These are phyloP conservation scores for Aspergillus affinis DNA, from an alignment of 495 filamentous ascomycete genomes.

Conservation along the genomic window DNA sequence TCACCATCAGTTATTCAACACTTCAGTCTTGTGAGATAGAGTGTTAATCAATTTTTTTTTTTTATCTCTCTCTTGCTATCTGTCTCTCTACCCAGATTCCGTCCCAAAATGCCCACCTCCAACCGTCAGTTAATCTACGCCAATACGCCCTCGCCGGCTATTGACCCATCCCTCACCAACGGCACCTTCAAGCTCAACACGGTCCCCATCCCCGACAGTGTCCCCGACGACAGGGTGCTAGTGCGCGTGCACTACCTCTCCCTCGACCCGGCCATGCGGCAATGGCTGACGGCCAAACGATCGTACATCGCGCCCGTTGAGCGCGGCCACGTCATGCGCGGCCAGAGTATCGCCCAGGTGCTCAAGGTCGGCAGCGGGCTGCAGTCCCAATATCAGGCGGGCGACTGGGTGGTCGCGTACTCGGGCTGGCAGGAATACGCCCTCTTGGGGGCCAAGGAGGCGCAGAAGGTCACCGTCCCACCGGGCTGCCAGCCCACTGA, in stretches of 20 bases:
- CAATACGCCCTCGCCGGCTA: conserved; percentile 38
- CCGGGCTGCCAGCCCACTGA: conserved; percentile 53
- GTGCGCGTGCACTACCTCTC: conserved; percentile 68
- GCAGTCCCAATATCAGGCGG: conserved; percentile 42
- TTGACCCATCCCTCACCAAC: conserved; percentile 38
- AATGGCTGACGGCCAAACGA: conserved; percentile 66
- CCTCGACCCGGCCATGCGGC: conserved; percentile 81
- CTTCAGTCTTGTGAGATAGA: too few species aligned
- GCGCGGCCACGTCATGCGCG: conserved; percentile 67
- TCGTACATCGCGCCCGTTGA: conserved; percentile 69
- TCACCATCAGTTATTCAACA: neutral
- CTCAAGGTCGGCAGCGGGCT: conserved; percentile 42
- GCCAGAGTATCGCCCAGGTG: conserved; percentile 55
- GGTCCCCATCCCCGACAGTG: conserved; percentile 43
- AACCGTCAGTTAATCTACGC: conserved; percentile 44
- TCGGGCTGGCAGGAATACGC: conserved; percentile 66
- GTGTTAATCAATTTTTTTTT: neutral
- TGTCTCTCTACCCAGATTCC: neutral
- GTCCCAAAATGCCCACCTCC: conserved; percentile 31
- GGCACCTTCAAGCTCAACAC: conserved; percentile 56
- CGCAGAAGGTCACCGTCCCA: conserved; percentile 46
- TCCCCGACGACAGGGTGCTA: conserved; percentile 61
- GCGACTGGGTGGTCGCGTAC: conserved; percentile 50
- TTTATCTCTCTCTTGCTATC: neutral
- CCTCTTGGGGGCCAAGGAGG: conserved; percentile 45